A percentile compares a stretch with the other conserved stretches of the same genome.
Conservation (phyloP, 257 asterid species). For the Nicotiana undulata region DNA sequence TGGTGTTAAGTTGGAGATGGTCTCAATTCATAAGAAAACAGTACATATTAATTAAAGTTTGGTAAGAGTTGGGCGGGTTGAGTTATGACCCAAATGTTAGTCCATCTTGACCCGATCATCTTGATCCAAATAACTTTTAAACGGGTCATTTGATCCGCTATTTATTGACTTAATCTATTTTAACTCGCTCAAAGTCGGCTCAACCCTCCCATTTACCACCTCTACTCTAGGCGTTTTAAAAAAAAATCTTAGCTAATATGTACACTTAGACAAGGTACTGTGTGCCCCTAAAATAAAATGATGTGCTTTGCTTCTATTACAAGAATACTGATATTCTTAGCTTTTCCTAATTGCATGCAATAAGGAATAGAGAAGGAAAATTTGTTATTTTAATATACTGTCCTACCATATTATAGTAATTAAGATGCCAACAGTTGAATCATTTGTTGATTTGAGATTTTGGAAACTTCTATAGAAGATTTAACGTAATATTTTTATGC, state of each 20-base stretch:
- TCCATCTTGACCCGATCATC: no score
- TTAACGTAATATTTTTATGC: not conserved
- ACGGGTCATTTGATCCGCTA: no score
- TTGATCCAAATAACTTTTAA: no score
- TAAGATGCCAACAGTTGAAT: not conserved
- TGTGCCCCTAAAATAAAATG: not conserved
- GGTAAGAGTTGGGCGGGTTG: no score
- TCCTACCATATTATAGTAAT: not conserved
- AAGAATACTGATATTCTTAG: slow-evolving; percentile 4
- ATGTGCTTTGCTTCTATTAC: not conserved
- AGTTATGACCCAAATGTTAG: no score
- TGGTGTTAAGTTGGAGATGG: no score
- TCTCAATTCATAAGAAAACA: no score
- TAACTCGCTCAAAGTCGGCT: no score
- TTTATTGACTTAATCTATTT: no score
- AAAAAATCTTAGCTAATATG: not conserved
- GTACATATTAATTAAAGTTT: no score
- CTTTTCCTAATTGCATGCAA: not conserved
- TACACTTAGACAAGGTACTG: not conserved
- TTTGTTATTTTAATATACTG: not conserved
- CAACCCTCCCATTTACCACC: no score
- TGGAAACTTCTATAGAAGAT: not conserved
- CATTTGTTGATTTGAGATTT: not conserved
- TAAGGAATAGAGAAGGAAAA: not conserved
- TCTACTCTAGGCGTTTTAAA: not conserved